These are phyloP conservation scores for Abrus precatorius DNA, from an alignment of 306 rosid genomes.

Conservation along the genomic window DNA sequence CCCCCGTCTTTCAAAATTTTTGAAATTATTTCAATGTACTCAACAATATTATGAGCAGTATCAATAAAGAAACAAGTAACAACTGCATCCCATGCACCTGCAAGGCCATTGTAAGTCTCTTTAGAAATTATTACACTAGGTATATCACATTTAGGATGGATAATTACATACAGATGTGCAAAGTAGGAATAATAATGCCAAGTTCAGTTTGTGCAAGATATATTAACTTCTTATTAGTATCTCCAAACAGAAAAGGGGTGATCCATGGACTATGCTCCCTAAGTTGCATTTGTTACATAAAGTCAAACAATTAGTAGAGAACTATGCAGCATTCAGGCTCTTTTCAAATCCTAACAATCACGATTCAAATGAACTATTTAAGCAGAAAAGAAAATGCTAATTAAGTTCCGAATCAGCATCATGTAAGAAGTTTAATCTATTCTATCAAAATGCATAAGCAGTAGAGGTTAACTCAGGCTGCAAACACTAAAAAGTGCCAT, in stretches of 20 bases:
- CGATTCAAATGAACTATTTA: conserved; percentile 10
- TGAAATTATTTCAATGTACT: conserved; percentile 91
- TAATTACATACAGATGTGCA: conserved; percentile 22
- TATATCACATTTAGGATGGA: conserved; percentile 18
- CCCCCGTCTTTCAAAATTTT: conserved; percentile 90
- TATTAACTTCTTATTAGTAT: background rate
- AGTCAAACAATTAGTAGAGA: background rate
- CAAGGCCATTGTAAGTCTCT: conserved; percentile 42
- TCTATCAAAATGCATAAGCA: background rate
- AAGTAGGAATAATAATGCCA: conserved; percentile 4
- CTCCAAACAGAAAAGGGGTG: background rate
- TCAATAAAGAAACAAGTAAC: conserved; percentile 97
- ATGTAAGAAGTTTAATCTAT: conserved; percentile 1
- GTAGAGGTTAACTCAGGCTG: background rate
- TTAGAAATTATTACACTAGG: conserved; percentile 45
- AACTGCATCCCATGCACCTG: conserved; percentile 98
- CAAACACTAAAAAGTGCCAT: background rate
- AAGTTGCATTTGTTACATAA: background rate
- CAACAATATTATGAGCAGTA: conserved; percentile 91
- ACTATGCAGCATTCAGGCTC: background rate
- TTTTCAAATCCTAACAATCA: background rate
- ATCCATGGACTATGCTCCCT: conserved; percentile 1
- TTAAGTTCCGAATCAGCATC: conserved; percentile 24
- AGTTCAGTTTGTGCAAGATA: conserved; percentile 16
- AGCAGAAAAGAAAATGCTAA: background rate